Evolutionary conservation across 129 eudicot genomes (phyloP), one percentile per base, ranked within the genome.

Genomic region (Flaveria brownii): DNA sequence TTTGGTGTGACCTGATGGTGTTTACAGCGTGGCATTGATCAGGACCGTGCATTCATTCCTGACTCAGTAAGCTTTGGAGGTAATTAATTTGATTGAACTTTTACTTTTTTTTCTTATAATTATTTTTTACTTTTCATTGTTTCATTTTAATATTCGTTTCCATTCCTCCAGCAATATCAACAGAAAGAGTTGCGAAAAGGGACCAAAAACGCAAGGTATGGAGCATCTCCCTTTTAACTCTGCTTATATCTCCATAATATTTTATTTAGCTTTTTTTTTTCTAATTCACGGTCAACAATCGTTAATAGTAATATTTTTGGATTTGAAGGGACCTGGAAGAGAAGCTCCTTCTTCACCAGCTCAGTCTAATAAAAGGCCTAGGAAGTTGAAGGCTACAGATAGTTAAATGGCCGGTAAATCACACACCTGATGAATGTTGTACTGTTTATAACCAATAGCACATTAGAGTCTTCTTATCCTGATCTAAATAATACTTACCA

Each of bases 311-410:
- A 75, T 75, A 55, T 75, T 25, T 1, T 47, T 68, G 62, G 65
- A 77, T 74, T 50, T 83, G 10, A 79, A 90, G 98, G 95, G 80
- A 11, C 92, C 95, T 18, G 97, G 95, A 79, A 88, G 96, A 82
- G 98, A 90, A 36, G 91, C 96, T 68, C 92, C 98, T 51, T 88
- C 98, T 30, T 93, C 98, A 42, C 97, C 98, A 17, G 91, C 97
- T 54, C 90, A 87, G 83, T 87, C 96, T 26, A 83, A 93, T 26
- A 88, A 93, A 79, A 88, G 98, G 84, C 95, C 98, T 47, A 87
- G 98, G 15, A 93, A 93, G 84, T 78, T 82, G 57, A 88, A 92
- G 87, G 80, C 86, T 74, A 83, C 94, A 66, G 97, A 92, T 77
- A 84, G 84, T 77, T 85, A 75, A 85, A 68, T 74, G 56, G 61